Conservation (phyloP, 805 yeast genomes). For the Millerozyma acaciae region DNA sequence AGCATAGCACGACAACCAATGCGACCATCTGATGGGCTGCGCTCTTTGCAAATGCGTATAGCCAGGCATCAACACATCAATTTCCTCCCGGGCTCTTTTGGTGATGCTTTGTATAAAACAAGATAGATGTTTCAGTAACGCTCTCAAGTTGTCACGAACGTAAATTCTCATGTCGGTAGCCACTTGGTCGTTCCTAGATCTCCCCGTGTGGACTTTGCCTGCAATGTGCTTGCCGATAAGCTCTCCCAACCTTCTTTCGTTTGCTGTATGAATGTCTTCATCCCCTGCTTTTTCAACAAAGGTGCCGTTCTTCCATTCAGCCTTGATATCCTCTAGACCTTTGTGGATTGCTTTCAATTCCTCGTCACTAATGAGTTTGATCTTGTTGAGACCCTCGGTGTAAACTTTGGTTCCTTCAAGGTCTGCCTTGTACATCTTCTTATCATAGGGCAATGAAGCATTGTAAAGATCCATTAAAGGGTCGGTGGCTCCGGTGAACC, state of each 20-base stretch:
- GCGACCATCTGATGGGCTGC: conserved; percentile 99
- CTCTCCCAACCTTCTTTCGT: conserved; percentile 96
- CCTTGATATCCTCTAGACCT: conserved; percentile 67
- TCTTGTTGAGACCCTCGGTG: conserved; percentile 78
- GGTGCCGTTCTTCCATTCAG: conserved; percentile 72
- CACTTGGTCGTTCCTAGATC: conserved; percentile 97
- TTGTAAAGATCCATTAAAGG: conserved; percentile 97
- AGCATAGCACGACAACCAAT: conserved; percentile 92
- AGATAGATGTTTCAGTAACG: conserved; percentile 53
- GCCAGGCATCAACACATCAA: conserved; percentile 96
- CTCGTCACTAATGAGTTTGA: conserved; percentile 66
- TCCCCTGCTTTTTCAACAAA: conserved; percentile 84
- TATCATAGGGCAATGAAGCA: conserved; percentile 94
- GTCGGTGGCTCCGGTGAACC: conserved; percentile 95
- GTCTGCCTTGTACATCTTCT: conserved; percentile 92
- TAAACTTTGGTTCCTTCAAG: conserved; percentile 91
- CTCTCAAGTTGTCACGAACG: conserved; percentile 75
- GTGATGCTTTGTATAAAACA: conserved; percentile 64
- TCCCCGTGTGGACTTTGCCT: conserved; percentile 98
- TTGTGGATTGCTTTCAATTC: conserved; percentile 80
- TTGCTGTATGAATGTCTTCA: conserved; percentile 98
- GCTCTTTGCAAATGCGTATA: conserved; percentile 98
- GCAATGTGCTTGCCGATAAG: conserved; percentile 89
- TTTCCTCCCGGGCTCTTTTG: conserved; percentile 77
- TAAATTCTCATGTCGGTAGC: conserved; percentile 98